Base-by-base conservation (phyloP, 495 filamentous ascomycete genomes). In the Neurospora terricola region DNA sequence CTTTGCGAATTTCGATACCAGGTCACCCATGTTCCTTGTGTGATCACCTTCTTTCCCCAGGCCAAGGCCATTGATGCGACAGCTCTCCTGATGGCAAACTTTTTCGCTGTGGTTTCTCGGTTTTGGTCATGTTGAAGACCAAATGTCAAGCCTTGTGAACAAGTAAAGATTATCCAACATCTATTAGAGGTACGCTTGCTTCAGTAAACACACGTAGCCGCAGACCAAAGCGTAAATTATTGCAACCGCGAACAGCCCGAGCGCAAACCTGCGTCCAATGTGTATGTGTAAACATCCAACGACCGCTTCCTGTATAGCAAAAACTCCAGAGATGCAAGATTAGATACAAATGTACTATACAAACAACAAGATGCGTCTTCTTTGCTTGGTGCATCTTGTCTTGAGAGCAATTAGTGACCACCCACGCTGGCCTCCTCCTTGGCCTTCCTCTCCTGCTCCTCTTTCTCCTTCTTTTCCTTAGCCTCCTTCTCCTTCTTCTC, bases 381-480 rank as follows among this genome's bases (percentile, higher is more conserved):
- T 34, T 34, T 62, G 54, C 14, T 62, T 62, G 54, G 27, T 34
- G 54, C 54, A 62, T 62, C 54, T 34, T 18, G 54, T 43, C 48
- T 54, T 54, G 5, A 27, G 45, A 23, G 2, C 21, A 27, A 59
- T 59, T 11, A 54, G 48, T 62, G 54, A 34, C 54, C 54, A 1
- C 54, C 54, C 27, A 27, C 27, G 23, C 54, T 34, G 5, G 16
- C 30, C 72, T 72, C 40, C 12, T 76, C 68, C 30, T 70, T 74
- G 8, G 39, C 69, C 72, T 77, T 43, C 71, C 68, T 70, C 54
- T 73, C 68, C 37, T 23, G 30, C 21, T 71, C 38, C 30, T 70
- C 69, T 40, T 72, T 75, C 36, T 77, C 72, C 59, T 39, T 71
- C 59, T 48, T 68, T 18, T 9, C 18, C 37, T 71, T 74, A 4